A percentile compares a stretch with the other conserved stretches of the same genome.
These are phyloP conservation scores for Candida sojae DNA, from an alignment of 1,139 yeast species.

Conservation along the genomic window DNA sequence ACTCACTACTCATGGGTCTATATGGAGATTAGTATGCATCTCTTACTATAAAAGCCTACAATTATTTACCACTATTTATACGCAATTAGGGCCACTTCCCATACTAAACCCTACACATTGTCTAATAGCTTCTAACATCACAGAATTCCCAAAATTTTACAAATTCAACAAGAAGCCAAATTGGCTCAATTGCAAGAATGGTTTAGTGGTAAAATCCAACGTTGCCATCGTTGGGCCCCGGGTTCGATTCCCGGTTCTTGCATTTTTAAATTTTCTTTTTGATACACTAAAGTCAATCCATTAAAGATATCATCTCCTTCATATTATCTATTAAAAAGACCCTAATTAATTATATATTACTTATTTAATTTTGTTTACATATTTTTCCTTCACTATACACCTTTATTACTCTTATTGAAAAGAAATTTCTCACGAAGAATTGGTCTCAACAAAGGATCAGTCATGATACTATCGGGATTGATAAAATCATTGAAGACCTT, in stretches of 20 bases:
- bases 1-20: no score
- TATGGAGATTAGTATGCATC: no score
- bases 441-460: background rate
- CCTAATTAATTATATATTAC: background rate
- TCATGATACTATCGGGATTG: background rate
- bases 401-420: background rate
- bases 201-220: conserved; percentile 22
- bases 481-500: background rate
- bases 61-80: no score
- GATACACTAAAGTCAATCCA: background rate
- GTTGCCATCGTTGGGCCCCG: conserved; percentile 22
- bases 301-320: background rate
- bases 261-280: conserved; percentile 7
- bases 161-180: background rate
- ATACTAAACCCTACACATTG: no score
- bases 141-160: background rate
- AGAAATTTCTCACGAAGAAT: background rate
- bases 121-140: no score
- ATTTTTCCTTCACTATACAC: background rate
- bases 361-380: background rate
- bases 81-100: no score
- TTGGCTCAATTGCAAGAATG: conserved; percentile 9
- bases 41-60: no score
- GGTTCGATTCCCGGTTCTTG: conserved; percentile 22
- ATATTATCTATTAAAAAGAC: background rate